phyloP scores from a whole-genome alignment of 257 asterid species.

The Solanum pinnatisectum region DNA sequence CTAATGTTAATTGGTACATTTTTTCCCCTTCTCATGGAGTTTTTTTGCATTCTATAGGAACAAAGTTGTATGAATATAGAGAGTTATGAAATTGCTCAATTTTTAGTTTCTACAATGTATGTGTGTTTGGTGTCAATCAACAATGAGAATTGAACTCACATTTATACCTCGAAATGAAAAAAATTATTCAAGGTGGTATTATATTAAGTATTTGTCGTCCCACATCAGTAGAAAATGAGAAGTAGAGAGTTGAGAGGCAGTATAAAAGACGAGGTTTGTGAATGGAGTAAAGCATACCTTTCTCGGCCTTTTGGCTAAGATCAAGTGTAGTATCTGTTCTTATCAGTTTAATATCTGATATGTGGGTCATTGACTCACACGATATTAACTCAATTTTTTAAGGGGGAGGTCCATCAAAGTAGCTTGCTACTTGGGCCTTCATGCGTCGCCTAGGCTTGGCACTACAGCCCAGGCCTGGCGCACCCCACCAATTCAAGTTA shows the following conservation, averaged over 20 bases:
- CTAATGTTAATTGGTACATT: not conserved
- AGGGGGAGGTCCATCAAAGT: not conserved
- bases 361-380: not conserved
- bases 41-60: not conserved
- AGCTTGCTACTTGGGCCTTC: not conserved
- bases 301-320: conserved; percentile 41
- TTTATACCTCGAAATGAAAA: not conserved
- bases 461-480: not conserved
- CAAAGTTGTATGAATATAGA: not conserved
- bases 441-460: not conserved
- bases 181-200: not conserved
- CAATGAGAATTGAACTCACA: not conserved
- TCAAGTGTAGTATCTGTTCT: conserved; percentile 41
- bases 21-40: not conserved
- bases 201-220: not conserved
- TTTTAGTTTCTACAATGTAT: not conserved
- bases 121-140: not conserved
- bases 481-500: not conserved
- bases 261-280: not conserved
- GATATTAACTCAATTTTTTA: conserved; percentile 20
- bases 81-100: not conserved
- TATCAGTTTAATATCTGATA: conserved; percentile 11
- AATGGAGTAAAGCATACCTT: not conserved
- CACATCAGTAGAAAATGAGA: not conserved
- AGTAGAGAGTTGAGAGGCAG: not conserved